phyloP scores from a whole-genome alignment of 305 asterid species.

The Ajuga reptans region DNA sequence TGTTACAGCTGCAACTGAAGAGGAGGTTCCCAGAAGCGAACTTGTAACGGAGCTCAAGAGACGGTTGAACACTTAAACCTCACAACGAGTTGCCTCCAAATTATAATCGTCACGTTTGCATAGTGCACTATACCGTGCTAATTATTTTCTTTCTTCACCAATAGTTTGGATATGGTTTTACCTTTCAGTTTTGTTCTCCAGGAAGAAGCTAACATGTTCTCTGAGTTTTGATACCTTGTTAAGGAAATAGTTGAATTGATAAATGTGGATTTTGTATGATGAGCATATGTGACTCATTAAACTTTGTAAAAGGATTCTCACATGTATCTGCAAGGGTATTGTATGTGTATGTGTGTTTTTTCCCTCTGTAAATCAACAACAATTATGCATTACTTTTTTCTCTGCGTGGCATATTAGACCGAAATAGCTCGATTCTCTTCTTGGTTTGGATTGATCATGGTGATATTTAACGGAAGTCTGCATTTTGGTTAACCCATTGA shows the following conservation, averaged over 20 bases:
- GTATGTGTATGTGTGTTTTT: too few relatives aligned
- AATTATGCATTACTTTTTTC: too few relatives aligned
- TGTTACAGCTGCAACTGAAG: constrained; percentile 33
- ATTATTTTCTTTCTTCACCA: background rate
- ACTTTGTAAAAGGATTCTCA: background rate
- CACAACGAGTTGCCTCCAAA: background rate
- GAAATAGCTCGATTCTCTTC: too few relatives aligned
- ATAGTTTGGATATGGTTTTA: background rate
- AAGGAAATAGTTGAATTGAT: background rate
- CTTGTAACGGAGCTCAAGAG: constrained; percentile 49
- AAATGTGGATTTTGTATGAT: background rate
- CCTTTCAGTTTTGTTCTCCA: too few relatives aligned
- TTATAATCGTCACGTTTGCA: background rate
- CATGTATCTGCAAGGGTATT: background rate
- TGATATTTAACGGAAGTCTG: too few relatives aligned
- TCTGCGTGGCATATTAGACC: too few relatives aligned
- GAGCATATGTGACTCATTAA: background rate
- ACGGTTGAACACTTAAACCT: constrained; percentile 28
- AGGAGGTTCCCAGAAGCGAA: constrained; percentile 39
- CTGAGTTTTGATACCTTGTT: background rate
- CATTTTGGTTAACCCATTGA: too few relatives aligned
- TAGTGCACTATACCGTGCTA: background rate
- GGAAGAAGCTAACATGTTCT: background rate
- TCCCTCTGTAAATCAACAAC: too few relatives aligned
- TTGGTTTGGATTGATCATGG: too few relatives aligned